Conservation (phyloP, 2,329 filamentous ascomycete species). For the Ophiostoma triangulosporum region DNA sequence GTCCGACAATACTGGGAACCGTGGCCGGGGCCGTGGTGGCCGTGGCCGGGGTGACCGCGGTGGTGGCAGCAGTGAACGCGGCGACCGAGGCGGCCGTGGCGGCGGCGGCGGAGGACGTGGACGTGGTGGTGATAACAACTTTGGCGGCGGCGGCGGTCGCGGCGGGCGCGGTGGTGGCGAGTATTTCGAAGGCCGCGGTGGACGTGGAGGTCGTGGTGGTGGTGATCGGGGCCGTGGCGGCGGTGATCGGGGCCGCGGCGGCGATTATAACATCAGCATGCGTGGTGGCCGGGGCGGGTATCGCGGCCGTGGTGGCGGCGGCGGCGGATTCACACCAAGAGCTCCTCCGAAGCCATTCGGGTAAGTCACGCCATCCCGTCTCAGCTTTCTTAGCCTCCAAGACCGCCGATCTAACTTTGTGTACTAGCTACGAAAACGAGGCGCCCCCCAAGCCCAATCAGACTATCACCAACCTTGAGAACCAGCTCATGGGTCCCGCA, state of each 20-base stretch:
- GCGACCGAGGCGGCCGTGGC: background rate
- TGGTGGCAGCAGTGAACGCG: background rate
- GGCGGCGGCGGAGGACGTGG: background rate
- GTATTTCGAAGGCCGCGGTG: background rate
- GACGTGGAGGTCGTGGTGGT: conserved; percentile 11
- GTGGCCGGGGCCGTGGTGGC: conserved; percentile 4
- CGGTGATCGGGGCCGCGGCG: conserved; percentile 11
- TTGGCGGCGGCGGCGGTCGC: background rate
- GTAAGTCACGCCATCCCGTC: background rate
- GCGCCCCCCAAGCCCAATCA: conserved; percentile 16
- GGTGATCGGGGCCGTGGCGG: conserved; percentile 8
- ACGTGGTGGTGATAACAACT: background rate
- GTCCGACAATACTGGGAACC: conserved; percentile 4
- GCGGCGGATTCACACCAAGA: conserved; percentile 1
- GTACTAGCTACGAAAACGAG: conserved; percentile 5
- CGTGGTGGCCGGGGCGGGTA: conserved; percentile 6
- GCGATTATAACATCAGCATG: conserved; percentile 9
- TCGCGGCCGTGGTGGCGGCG: conserved; percentile 2
- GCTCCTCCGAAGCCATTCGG: background rate
- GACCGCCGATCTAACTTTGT: background rate
- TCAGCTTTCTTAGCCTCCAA: no score
- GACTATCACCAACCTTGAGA: conserved; percentile 17
- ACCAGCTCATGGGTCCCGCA: conserved; percentile 11
- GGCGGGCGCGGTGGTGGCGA: background rate
- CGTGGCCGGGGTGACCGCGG: conserved; percentile 6